Evolutionary conservation across 140 eudicot genomes (phyloP).

Genomic region (Erigeron philadelphicus): DNA sequence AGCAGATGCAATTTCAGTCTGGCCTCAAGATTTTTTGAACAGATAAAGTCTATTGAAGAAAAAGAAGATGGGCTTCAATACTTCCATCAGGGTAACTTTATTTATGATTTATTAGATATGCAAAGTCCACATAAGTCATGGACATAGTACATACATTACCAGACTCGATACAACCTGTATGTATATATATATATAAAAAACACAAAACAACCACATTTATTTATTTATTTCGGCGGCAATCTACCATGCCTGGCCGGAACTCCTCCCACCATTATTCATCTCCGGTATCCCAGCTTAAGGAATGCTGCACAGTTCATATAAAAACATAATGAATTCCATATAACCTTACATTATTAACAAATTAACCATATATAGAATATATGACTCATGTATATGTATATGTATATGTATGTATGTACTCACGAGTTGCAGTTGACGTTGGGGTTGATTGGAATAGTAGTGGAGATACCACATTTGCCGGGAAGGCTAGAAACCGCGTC

Average conservation of each 20-base stretch:
- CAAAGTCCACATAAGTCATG: background rate
- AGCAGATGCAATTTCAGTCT: no score
- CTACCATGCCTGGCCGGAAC: slow-evolving; percentile 6
- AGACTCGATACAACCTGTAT: slow-evolving; percentile 1
- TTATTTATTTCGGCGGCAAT: slow-evolving; percentile 16
- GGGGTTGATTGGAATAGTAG: slow-evolving; percentile 32
- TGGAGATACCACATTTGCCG: slow-evolving; percentile 29
- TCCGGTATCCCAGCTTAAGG: slow-evolving; percentile 20
- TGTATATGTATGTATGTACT: slow-evolving; percentile 8
- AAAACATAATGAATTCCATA: background rate
- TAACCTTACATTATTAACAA: background rate
- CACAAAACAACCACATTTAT: slow-evolving; percentile 12
- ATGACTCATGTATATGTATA: background rate
- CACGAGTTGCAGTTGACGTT: slow-evolving; percentile 36
- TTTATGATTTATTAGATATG: no score
- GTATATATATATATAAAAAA: background rate
- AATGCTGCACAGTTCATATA: slow-evolving; percentile 15
- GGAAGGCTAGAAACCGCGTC: slow-evolving; percentile 39
- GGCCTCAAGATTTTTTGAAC: no score
- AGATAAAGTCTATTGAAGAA: no score
- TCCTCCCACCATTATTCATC: slow-evolving; percentile 5
- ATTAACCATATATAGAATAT: background rate
- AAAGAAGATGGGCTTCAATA: no score
- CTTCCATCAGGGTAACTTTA: no score
- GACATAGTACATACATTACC: background rate